Conservation (phyloP, 2,329 filamentous ascomycete genomes). For the Ceratocystis destructans region DNA sequence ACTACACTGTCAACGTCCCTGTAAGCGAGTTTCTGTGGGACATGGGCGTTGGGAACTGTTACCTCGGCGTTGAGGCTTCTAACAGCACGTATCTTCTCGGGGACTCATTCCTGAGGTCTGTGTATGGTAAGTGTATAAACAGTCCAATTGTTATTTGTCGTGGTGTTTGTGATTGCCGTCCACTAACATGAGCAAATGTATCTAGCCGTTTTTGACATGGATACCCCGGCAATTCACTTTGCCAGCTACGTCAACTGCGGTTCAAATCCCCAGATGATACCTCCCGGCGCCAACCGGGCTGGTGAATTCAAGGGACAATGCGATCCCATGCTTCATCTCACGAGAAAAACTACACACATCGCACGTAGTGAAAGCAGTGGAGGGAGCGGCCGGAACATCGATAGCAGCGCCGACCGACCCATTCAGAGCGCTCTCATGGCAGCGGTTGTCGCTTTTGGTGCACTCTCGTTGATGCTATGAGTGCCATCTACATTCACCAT, state of each 20-base stretch:
- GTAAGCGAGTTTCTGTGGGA: conserved; percentile 36
- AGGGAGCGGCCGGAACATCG: conserved; percentile 14
- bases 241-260: conserved; percentile 23
- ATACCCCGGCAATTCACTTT: conserved; percentile 23
- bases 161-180: neutral
- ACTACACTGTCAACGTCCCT: conserved; percentile 32
- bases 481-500: neutral
- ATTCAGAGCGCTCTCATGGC: conserved; percentile 18
- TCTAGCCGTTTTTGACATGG: conserved; percentile 22
- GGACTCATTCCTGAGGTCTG: conserved; percentile 33
- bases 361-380: conserved; percentile 7
- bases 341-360: neutral
- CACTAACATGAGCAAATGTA: conserved; percentile 1
- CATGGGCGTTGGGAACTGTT: conserved; percentile 26
- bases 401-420: conserved; percentile 18
- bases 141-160: too few species aligned
- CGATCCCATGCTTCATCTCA: neutral
- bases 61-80: conserved; percentile 35
- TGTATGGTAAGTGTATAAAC: conserved; percentile 25
- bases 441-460: conserved; percentile 18
- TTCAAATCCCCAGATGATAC: conserved; percentile 22
- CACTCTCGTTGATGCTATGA: conserved; percentile 2
- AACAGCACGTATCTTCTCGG: conserved; percentile 28
- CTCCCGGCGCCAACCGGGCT: conserved; percentile 21
- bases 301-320: conserved; percentile 22